Evolutionary conservation across 305 asterid genomes (phyloP), one percentile per base, ranked within the genome.

Genomic region (Rubia tinctorum): DNA sequence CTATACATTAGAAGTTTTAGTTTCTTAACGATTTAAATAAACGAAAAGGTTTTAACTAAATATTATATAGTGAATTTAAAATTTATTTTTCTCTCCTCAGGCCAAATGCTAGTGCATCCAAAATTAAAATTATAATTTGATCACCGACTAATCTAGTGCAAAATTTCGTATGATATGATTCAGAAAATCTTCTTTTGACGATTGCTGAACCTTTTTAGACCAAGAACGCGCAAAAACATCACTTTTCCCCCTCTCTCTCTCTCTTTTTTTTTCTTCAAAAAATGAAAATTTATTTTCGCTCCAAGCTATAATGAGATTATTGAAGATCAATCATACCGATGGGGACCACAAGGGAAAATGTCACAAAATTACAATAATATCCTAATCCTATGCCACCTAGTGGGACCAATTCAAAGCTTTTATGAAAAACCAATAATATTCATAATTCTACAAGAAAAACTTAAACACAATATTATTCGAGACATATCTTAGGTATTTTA

Each of bases 301-400:
- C 22, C 6, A 53, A 22, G 22, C 40, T n/a, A 30, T 18, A 9
- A n/a, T 18, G 49, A 70, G 73, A 51, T 27, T 18, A 78, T 65
- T 76, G 77, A 74, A 77, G 45, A 80, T 69, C 59, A 72, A 71
- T 71, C 64, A 76, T 75, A 49, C 30, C 3, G 66, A 53, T 45
- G 66, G 77, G 85, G 79, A 49, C 85, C 83, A 72, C 78, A 80
- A 78, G 81, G 13, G 80, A 76, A 71, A 79, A 69, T 83, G 74
- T 71, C 74, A 73, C 74, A 73, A 75, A 79, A 76, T n/a, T n/a
- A 80, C 70, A 71, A 80, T 79, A 80, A 77, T 76, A 53, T 17
- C 23, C 59, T 53, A 53, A 77, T 75, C 77, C 69, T 73, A 76
- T 69, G 81, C 80, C 83, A 81, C 80, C 80, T 68, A 78, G 59